Base-by-base conservation (phyloP, 139 green algal genomes). In the Deuterostichococcus epilithicus region DNA sequence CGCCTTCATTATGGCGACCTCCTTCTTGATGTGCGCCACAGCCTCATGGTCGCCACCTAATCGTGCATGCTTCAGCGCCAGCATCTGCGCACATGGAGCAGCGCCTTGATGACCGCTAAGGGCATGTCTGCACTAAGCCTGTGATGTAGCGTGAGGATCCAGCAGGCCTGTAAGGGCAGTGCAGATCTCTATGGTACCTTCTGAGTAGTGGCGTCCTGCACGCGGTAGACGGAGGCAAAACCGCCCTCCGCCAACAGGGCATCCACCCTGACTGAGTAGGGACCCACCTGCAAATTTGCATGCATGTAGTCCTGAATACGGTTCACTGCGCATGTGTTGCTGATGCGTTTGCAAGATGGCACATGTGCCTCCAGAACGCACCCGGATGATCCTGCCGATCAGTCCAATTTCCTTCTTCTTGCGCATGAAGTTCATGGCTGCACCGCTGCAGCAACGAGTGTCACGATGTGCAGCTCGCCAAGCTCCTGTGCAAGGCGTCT, bases 41-140 rank as follows among this genome's bases (percentile, higher is more conserved):
- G 82, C 74, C n/a, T 94, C 86, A 0, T 59, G 45, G 34, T 94
- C 88, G 2, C 80, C 87, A 30, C 38, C 73, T 33, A 96, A 68
- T 13, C 86, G 79, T 42, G 94, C 84, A 76, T 96, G 92, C 79
- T 97, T 96, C 0, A 97, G 82, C 0, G 92, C 52, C 52, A 63
- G 52, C 13, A 63, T 25, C 52, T 63, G 52, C 52, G 28, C 28
- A 3, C 8, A 23, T 13, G 13, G 8, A 13, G 13, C 13, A 8
- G 42, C 42, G 13, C 13, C 42, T 52, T 52, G 13, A 52, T 52
- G 8, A 52, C 13, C 42, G 8, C 13, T 52, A 8, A 52, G n/a
- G n/a, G n/a, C n/a, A n/a, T n/a, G n/a, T n/a, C n/a, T n/a, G n/a
- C n/a, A n/a, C n/a, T n/a, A n/a, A n/a, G n/a, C n/a, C n/a, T n/a